Conservation (phyloP, 164 flowering plant species). For the Liriodendron chinense region DNA sequence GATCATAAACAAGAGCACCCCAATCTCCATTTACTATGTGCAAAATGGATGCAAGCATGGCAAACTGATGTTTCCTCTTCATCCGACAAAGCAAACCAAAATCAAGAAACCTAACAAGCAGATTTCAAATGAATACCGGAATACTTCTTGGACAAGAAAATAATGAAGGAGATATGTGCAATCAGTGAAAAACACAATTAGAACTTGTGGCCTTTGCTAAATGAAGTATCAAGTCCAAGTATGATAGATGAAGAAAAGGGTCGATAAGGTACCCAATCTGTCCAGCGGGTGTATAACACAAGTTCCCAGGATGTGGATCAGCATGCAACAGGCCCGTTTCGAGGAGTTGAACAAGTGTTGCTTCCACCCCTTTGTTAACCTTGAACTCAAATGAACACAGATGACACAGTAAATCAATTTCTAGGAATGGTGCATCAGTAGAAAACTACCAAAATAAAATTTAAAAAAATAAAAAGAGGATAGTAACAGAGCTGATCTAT, state of each 20-base stretch:
- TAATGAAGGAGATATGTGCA: not conserved
- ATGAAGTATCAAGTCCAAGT: not conserved
- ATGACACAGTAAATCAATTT: not conserved
- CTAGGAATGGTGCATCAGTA: not conserved
- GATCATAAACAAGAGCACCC: slow-evolving; percentile 74
- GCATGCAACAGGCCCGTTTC: slow-evolving; percentile 98
- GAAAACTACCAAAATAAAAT: not conserved
- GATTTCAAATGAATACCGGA: not conserved
- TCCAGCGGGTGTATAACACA: slow-evolving; percentile 72
- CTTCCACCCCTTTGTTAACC: slow-evolving; percentile 96
- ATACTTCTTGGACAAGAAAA: not conserved
- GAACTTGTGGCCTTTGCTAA: not conserved
- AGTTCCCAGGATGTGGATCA: slow-evolving; percentile 97
- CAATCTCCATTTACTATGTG: slow-evolving; percentile 95
- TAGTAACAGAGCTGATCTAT: too few relatives aligned
- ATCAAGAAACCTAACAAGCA: slow-evolving; percentile 72
- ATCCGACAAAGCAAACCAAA: slow-evolving; percentile 94
- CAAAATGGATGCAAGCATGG: slow-evolving; percentile 90
- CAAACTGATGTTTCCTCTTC: slow-evolving; percentile 87
- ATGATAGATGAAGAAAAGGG: not conserved
- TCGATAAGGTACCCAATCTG: slow-evolving; percentile 62
- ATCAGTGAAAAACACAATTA: not conserved
- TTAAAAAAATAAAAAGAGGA: too few relatives aligned
- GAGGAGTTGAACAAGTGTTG: slow-evolving; percentile 85
- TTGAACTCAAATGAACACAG: slow-evolving; percentile 17